Evolutionary conservation across 2,329 filamentous ascomycete species (phyloP).

Genomic region (Aspergillus versicolor): DNA sequence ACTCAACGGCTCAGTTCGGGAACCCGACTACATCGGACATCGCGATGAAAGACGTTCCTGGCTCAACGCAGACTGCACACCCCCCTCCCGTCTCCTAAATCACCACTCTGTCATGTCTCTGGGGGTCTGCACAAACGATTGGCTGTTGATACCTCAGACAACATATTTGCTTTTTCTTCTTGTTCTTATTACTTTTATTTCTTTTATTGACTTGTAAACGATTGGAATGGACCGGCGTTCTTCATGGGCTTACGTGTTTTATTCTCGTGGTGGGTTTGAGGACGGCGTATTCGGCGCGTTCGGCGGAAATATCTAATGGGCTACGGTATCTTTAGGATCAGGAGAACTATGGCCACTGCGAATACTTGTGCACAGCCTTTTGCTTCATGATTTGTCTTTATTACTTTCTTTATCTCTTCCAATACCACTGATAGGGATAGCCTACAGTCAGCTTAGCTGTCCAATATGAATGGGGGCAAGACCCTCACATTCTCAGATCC

Average conservation of each 20-base stretch:
- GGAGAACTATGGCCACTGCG: conserved; percentile 13
- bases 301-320: conserved; percentile 15
- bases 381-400: conserved; percentile 27
- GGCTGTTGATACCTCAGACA: conserved; percentile 3
- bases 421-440: not conserved
- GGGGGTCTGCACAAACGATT: conserved; percentile 12
- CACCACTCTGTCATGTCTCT: conserved; percentile 11
- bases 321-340: conserved; percentile 21
- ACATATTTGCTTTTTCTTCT: conserved; percentile 10
- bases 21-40: conserved; percentile 26
- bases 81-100: conserved; percentile 28
- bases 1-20: conserved; percentile 22
- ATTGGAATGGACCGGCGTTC: conserved; percentile 25
- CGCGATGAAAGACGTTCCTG: conserved; percentile 32
- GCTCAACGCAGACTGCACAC: conserved; percentile 27
- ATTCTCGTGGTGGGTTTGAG: conserved; percentile 14
- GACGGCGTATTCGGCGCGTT: conserved; percentile 25
- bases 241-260: conserved; percentile 16
- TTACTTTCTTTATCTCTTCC: conserved; percentile 17
- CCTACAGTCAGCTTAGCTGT: not conserved
- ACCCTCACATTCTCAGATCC: not conserved
- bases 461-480: not conserved
- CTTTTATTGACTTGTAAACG: conserved; percentile 20
- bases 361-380: conserved; percentile 17
- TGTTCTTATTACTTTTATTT: conserved; percentile 14